Conservation (phyloP, 495 filamentous ascomycete genomes). For the Penicillium parvum region DNA sequence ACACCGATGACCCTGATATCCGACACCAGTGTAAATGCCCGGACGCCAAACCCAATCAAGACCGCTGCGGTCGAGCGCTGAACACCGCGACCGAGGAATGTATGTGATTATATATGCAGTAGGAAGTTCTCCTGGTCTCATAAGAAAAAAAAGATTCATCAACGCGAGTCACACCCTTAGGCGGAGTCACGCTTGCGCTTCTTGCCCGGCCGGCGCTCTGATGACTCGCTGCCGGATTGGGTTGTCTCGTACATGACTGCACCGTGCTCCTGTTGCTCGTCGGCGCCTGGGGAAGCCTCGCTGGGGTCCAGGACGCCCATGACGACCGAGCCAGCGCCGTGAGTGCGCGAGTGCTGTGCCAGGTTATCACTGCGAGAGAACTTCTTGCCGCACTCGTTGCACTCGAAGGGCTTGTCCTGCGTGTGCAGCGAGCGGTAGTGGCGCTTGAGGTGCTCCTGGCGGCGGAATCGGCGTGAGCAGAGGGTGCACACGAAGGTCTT, state of each 20-base stretch:
- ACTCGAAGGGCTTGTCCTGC: conserved; percentile 97
- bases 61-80: conserved; percentile 18
- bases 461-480: conserved; percentile 94
- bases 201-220: conserved; percentile 54
- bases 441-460: conserved; percentile 97
- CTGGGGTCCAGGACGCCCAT: conserved; percentile 77
- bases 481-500: conserved; percentile 98
- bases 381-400: conserved; percentile 96
- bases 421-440: conserved; percentile 99
- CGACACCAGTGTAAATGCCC: conserved; percentile 35
- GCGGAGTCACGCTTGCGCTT: conserved; percentile 70
- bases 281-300: conserved; percentile 44
- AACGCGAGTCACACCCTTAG: conserved; percentile 16
- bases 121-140: conserved; percentile 44
- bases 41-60: conserved; percentile 41
- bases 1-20: conserved; percentile 29
- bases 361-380: conserved; percentile 98
- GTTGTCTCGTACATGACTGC: conserved; percentile 73
- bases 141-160: conserved; percentile 32
- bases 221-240: conserved; percentile 52
- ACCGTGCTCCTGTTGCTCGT: conserved; percentile 56
- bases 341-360: conserved; percentile 90
- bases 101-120: conserved; percentile 31
- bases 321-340: conserved; percentile 82
- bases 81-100: conserved; percentile 20